Conservation (phyloP, 768 basidiomycete genomes). For the Mycena metata region DNA sequence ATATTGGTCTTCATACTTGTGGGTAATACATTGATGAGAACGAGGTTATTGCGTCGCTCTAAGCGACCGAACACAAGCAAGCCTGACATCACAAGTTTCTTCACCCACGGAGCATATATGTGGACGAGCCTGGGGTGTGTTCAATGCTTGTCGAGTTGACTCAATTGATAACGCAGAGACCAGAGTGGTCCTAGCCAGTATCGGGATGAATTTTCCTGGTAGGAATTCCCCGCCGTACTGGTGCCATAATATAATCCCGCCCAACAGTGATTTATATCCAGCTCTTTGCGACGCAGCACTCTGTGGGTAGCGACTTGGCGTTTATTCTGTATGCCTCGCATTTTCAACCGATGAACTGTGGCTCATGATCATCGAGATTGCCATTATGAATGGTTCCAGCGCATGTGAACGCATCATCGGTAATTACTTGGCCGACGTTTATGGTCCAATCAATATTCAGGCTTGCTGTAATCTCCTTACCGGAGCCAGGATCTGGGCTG, state of each 20-base stretch:
- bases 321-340: conserved; percentile 7
- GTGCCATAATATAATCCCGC: no score
- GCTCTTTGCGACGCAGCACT: conserved; percentile 4
- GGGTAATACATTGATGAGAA: background rate
- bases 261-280: conserved; percentile 6
- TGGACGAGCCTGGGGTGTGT: conserved; percentile 9
- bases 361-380: no score
- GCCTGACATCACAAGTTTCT: conserved; percentile 5
- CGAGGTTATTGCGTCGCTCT: background rate
- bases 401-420: background rate
- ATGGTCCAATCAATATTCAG: conserved; percentile 1
- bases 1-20: background rate
- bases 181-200: background rate
- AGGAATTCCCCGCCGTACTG: no score
- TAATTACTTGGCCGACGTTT: conserved; percentile 3
- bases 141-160: background rate
- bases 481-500: background rate
- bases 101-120: conserved; percentile 9
- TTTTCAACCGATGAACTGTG: background rate
- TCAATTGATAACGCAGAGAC: background rate
- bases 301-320: background rate
- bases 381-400: background rate
- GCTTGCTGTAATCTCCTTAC: background rate
- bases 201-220: background rate
- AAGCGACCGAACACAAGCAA: background rate